These are phyloP conservation scores for Solanum tacnaense DNA, from an alignment of 257 asterid genomes.

Conservation along the genomic window DNA sequence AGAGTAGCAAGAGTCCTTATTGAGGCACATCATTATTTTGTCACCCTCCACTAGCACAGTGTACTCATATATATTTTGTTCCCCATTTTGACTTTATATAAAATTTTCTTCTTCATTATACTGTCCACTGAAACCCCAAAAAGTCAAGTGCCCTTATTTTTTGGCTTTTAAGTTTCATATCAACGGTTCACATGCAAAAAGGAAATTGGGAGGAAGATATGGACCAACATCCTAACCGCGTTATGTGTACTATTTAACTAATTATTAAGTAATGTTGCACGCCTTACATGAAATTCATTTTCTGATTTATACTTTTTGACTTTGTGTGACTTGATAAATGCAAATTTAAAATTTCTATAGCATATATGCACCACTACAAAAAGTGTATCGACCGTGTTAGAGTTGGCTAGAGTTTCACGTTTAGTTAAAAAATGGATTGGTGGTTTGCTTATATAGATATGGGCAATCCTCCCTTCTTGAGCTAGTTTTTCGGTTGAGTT, in stretches of 20 bases:
- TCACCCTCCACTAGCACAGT: conserved; percentile 24
- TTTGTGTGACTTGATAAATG: neutral
- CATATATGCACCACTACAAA: neutral
- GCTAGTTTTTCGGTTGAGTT: too few species aligned
- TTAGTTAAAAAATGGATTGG: too few species aligned
- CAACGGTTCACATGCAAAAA: conserved; percentile 6
- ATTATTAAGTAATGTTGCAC: neutral
- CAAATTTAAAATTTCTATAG: too few species aligned
- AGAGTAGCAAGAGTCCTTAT: neutral
- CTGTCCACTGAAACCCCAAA: conserved; percentile 6
- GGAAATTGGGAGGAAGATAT: neutral
- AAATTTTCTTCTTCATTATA: neutral
- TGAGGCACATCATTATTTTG: neutral
- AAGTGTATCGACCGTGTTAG: neutral
- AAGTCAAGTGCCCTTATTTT: neutral
- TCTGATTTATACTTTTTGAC: conserved; percentile 15
- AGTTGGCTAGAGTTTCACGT: too few species aligned
- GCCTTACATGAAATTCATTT: neutral
- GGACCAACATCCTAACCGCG: neutral
- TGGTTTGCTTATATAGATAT: too few species aligned
- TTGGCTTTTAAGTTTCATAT: neutral
- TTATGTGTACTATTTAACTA: neutral
- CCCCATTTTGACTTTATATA: conserved; percentile 22
- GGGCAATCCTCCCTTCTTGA: too few species aligned
- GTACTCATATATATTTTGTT: neutral